These are phyloP conservation scores for Multifurca ochricompacta DNA, from an alignment of 768 basidiomycete genomes.

Conservation along the genomic window DNA sequence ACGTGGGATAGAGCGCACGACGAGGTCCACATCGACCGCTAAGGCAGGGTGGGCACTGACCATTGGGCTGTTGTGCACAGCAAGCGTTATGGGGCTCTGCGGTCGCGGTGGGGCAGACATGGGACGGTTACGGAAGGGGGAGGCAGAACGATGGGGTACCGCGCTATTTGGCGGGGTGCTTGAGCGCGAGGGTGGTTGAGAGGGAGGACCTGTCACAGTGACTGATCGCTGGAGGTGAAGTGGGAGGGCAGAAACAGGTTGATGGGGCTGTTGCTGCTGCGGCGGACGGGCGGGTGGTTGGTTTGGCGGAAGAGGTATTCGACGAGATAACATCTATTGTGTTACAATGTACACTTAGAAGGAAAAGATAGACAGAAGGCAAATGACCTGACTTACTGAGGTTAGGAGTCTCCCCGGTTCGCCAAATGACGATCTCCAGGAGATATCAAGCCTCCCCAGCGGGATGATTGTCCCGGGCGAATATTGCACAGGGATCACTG, in stretches of 20 bases:
- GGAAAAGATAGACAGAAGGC: not conserved
- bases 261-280: slow-evolving; percentile 29
- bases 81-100: slow-evolving; percentile 28
- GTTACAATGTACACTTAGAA: slow-evolving; percentile 19
- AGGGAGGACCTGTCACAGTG: slow-evolving; percentile 33
- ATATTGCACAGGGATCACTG: slow-evolving; percentile 40
- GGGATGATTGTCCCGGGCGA: slow-evolving; percentile 66
- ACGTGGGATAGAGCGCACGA: slow-evolving; percentile 43
- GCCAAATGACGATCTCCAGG: slow-evolving; percentile 79
- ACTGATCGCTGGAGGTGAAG: slow-evolving; percentile 60
- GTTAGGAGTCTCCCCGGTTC: slow-evolving; percentile 84
- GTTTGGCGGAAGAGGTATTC: slow-evolving; percentile 49
- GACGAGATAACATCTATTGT: slow-evolving; percentile 62
- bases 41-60: slow-evolving; percentile 7
- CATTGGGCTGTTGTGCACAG: slow-evolving; percentile 25
- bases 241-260: slow-evolving; percentile 66
- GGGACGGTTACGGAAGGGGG: slow-evolving; percentile 34
- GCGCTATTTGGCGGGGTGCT: slow-evolving; percentile 45
- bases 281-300: slow-evolving; percentile 32
- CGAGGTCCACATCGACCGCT: slow-evolving; percentile 46
- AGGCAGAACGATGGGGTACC: slow-evolving; percentile 36
- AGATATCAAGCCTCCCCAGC: slow-evolving; percentile 81
- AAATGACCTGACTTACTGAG: slow-evolving; percentile 38
- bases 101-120: slow-evolving; percentile 22
- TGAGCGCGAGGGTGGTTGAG: slow-evolving; percentile 46